These are phyloP conservation scores for Coemansia aciculifera DNA, from an alignment of 192 early-diverging fungal species.

Conservation along the genomic window DNA sequence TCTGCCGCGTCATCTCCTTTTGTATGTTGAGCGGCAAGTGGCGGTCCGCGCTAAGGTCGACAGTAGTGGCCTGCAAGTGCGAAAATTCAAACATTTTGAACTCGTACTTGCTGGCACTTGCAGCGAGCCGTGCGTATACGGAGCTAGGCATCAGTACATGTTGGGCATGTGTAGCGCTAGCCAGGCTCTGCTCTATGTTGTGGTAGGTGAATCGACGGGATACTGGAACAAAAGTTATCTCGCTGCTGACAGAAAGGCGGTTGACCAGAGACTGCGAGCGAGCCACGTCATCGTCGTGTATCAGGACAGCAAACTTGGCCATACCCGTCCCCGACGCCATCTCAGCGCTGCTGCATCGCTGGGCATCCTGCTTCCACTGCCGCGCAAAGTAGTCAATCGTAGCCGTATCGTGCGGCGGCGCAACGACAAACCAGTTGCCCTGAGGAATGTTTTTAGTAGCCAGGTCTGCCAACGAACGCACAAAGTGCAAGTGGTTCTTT, in stretches of 20 bases:
- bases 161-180: constrained; percentile 29
- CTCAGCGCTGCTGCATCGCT: constrained; percentile 39
- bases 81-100: constrained; percentile 39
- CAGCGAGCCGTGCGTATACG: constrained; percentile 30
- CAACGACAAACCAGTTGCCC: constrained; percentile 51
- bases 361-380: constrained; percentile 44
- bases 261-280: constrained; percentile 42
- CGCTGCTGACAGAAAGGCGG: constrained; percentile 21
- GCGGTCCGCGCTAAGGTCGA: constrained; percentile 47
- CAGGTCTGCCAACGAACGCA: constrained; percentile 34
- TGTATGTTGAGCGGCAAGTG: constrained; percentile 50
- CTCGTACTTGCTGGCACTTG: constrained; percentile 20
- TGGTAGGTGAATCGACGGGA: constrained; percentile 34
- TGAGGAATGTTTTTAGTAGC: constrained; percentile 35
- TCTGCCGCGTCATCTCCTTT: constrained; percentile 38
- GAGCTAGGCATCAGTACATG: constrained; percentile 50
- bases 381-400: constrained; percentile 42
- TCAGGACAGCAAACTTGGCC: constrained; percentile 37
- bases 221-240: constrained; percentile 42
- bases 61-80: constrained; percentile 43
- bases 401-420: constrained; percentile 33
- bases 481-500: constrained; percentile 52
- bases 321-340: constrained; percentile 34
- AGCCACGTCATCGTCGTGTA: constrained; percentile 46
- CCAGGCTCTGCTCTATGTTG: constrained; percentile 39